Evolutionary conservation across 169 alveolate genomes (phyloP), one percentile per base, ranked within the genome.

Genomic region (Cryptosporidium parvum): DNA sequence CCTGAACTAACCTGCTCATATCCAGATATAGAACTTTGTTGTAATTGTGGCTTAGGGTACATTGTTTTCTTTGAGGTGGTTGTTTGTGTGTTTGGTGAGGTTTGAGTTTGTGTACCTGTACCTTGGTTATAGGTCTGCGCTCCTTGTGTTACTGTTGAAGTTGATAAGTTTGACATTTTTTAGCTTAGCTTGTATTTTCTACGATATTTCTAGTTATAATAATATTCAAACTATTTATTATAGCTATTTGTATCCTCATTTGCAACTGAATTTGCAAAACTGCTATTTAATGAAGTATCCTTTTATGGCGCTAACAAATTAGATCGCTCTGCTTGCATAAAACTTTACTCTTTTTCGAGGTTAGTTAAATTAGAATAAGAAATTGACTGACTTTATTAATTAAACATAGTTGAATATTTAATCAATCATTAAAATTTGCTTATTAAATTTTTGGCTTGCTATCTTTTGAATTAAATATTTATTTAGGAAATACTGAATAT

Each of bases 1-100:
- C 68, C 62, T 18, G 89, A 62, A 29, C 69, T 62, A 12, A 33
- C 85, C 21, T 72, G 70, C 29, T 80, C 89, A 65, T 44, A 42
- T 42, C 80, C 75, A n/a, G 26, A 21, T 14, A 39, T 18, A 8
- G 72, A 58, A 4, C 45, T 61, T 10, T 59, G 89, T n/a, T 72
- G 72, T 10, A 33, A n/a, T 10, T 65, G 67, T 6, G 59, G 84
- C 23, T 72, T 72, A 9, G 69, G 51, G 16, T 72, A 52, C 48
- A 52, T 53, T 18, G 72, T 65, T 65, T 65, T 31, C 23, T 65
- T 65, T 65, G 72, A 65, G 67, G 35, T 26, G 48, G 21, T 65
- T 65, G 31, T n/a, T 52, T 65, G 72, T 65, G 51, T 16, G 23
- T 23, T 23, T 31, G 72, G 72, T 5, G 72, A 65, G 51, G 23